phyloP scores from a whole-genome alignment of 2,329 filamentous ascomycete species.

The Ceratocystiopsis minuta region DNA sequence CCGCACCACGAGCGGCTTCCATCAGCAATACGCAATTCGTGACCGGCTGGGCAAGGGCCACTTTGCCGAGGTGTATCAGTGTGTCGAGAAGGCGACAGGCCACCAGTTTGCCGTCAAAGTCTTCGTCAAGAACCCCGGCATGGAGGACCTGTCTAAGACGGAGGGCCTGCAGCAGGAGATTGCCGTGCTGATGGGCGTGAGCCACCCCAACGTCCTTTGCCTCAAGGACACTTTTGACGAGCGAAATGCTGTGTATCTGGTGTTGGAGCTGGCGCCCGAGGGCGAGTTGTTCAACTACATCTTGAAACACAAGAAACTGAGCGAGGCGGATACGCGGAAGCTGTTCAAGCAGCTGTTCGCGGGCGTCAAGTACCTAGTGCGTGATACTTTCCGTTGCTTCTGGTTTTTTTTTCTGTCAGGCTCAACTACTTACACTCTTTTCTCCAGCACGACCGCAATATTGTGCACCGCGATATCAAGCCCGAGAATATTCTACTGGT shows the following conservation, averaged over 20 bases:
- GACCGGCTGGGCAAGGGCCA: conserved; percentile 86
- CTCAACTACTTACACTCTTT: not conserved
- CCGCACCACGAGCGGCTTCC: conserved; percentile 57
- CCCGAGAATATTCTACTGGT: conserved; percentile 87
- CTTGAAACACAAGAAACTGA: conserved; percentile 74
- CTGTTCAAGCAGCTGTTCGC: conserved; percentile 85
- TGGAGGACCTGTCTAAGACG: conserved; percentile 65
- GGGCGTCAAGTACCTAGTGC: conserved; percentile 84
- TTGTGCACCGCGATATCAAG: conserved; percentile 95
- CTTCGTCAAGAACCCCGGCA: conserved; percentile 71
- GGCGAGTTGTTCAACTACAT: conserved; percentile 95
- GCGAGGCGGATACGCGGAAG: conserved; percentile 67
- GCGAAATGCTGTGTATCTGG: conserved; percentile 71
- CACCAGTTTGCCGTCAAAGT: conserved; percentile 82
- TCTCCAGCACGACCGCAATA: conserved; percentile 80
- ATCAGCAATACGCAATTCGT: conserved; percentile 68
- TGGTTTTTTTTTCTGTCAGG: not conserved
- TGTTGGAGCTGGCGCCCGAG: conserved; percentile 77
- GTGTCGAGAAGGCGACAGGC: conserved; percentile 70
- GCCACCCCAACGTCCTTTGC: conserved; percentile 80
- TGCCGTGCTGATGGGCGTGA: conserved; percentile 90
- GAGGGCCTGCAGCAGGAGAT: conserved; percentile 90
- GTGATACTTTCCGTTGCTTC: conserved; percentile 14
- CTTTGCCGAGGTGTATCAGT: conserved; percentile 85
- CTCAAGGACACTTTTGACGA: conserved; percentile 94